A percentile compares a stretch with the other conserved stretches of the same genome.
These are phyloP conservation scores for Dendrobium catenatum DNA, from an alignment of 106 monocot species.

Conservation along the genomic window DNA sequence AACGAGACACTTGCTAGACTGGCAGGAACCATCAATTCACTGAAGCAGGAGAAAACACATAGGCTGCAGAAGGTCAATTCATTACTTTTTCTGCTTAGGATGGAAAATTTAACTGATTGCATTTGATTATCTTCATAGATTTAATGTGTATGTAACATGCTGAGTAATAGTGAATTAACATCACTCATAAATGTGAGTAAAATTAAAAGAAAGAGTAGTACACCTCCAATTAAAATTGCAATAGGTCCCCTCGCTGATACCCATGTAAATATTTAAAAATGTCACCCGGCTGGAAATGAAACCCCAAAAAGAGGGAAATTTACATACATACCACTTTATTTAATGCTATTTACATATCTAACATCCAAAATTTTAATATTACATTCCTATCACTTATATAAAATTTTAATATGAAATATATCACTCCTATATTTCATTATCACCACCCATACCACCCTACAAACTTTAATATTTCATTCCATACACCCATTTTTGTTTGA, in stretches of 20 bases:
- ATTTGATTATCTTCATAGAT: neutral
- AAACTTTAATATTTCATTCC: no score
- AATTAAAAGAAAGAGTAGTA: neutral
- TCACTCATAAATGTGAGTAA: neutral
- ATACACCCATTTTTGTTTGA: no score
- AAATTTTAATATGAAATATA: no score
- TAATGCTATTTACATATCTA: no score
- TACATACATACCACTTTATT: no score
- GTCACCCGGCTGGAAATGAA: no score
- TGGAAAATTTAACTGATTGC: neutral
- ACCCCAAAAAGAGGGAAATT: no score
- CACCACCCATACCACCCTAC: no score
- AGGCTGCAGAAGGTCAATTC: slow-evolving; percentile 68
- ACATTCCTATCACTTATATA: no score
- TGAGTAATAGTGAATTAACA: neutral
- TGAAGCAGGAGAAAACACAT: slow-evolving; percentile 60
- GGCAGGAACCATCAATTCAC: slow-evolving; percentile 36
- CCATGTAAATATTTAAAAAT: no score
- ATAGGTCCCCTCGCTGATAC: neutral
- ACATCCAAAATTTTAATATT: no score
- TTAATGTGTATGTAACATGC: neutral
- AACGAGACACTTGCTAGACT: slow-evolving; percentile 64
- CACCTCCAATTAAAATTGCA: neutral
- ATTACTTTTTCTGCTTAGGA: neutral
- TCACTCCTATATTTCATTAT: no score